These are phyloP conservation scores for Trichoderma sp. DNA, from an alignment of 2,329 filamentous ascomycete species.

Conservation along the genomic window DNA sequence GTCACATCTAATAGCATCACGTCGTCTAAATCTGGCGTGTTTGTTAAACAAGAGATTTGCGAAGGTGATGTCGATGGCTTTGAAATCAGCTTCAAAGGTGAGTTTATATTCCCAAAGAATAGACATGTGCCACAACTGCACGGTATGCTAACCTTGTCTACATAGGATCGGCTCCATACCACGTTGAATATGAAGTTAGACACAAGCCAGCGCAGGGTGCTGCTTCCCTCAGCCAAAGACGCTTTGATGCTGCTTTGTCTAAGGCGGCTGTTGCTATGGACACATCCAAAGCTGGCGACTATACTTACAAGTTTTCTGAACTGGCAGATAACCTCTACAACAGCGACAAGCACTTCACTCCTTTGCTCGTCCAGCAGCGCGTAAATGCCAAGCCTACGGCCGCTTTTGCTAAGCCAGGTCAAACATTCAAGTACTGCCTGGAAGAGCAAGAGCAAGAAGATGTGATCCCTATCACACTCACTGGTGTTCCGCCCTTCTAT, in stretches of 20 bases:
- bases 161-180: constrained; percentile 75
- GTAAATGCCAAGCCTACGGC: constrained; percentile 84
- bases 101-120: constrained; percentile 33
- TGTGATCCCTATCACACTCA: constrained; percentile 81
- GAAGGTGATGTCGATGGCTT: constrained; percentile 92
- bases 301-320: constrained; percentile 82
- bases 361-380: constrained; percentile 74
- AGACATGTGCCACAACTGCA: background rate
- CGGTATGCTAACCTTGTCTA: constrained; percentile 35
- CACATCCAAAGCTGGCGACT: constrained; percentile 76
- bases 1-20: constrained; percentile 65
- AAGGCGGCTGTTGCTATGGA: constrained; percentile 83
- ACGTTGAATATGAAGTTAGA: constrained; percentile 77
- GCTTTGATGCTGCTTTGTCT: constrained; percentile 74
- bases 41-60: constrained; percentile 80
- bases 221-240: constrained; percentile 65
- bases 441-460: constrained; percentile 81
- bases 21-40: constrained; percentile 47
- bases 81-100: constrained; percentile 77
- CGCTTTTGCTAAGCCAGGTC: constrained; percentile 79
- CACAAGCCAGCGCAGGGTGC: constrained; percentile 69
- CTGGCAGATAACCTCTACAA: constrained; percentile 86
- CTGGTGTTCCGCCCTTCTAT: constrained; percentile 82
- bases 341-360: constrained; percentile 65
- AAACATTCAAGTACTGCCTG: constrained; percentile 94